These are phyloP conservation scores for Tephrocybe sp. DNA, from an alignment of 768 basidiomycete species.

Conservation along the genomic window DNA sequence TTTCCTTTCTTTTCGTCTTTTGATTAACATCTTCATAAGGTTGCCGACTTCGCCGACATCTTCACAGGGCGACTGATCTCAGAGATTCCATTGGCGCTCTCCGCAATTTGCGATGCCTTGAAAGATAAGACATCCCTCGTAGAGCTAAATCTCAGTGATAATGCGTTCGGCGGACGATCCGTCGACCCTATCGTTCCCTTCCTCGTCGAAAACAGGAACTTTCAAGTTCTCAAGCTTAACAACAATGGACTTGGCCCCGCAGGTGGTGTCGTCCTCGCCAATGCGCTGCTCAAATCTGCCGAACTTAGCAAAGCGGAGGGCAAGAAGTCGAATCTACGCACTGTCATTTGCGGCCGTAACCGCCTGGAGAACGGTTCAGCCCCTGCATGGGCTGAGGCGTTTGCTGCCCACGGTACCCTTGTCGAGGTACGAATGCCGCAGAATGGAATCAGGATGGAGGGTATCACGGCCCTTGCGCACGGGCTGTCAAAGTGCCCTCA, in stretches of 20 bases:
- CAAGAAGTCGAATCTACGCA: conserved; percentile 66
- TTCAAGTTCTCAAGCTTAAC: conserved; percentile 86
- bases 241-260: conserved; percentile 96
- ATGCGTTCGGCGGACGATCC: conserved; percentile 94
- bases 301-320: conserved; percentile 62
- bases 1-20: not conserved
- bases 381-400: conserved; percentile 80
- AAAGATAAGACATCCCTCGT: conserved; percentile 75
- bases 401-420: conserved; percentile 78
- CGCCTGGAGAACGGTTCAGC: conserved; percentile 93
- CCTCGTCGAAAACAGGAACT: conserved; percentile 76
- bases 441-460: conserved; percentile 95
- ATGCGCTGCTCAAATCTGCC: conserved; percentile 79
- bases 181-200: conserved; percentile 93
- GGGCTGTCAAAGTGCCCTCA: conserved; percentile 68
- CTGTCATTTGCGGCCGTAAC: conserved; percentile 91
- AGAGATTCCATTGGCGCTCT: conserved; percentile 90
- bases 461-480: conserved; percentile 72
- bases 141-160: conserved; percentile 91
- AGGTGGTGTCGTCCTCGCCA: conserved; percentile 82
- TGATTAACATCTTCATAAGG: conserved; percentile 38
- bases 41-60: conserved; percentile 96
- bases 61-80: conserved; percentile 95
- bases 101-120: conserved; percentile 85
- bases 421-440: conserved; percentile 92